Percentiles rank a stretch among this genome's conserved stretches.
These are phyloP conservation scores for Acephala macrosclerotiorum DNA, from an alignment of 2,329 filamentous ascomycete genomes.

Conservation along the genomic window DNA sequence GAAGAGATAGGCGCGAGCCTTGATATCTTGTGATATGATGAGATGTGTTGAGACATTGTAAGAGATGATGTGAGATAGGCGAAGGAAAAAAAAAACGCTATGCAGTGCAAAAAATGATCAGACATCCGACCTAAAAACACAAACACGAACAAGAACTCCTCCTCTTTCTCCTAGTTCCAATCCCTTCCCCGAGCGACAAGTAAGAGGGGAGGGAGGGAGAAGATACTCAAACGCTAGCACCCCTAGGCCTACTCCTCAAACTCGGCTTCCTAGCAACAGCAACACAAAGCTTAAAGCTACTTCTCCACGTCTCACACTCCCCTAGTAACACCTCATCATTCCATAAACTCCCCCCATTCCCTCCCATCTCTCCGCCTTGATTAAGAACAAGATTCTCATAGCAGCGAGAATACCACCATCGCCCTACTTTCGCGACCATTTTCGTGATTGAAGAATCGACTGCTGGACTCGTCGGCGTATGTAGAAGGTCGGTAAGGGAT, in stretches of 20 bases:
- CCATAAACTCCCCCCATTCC: conserved; percentile 73
- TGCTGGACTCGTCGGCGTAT: conserved; percentile 65
- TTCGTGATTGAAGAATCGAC: conserved; percentile 89
- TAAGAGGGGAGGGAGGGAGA: conserved; percentile 2
- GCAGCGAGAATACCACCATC: conserved; percentile 96
- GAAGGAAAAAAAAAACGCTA: conserved; percentile 7
- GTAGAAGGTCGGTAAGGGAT: conserved; percentile 75
- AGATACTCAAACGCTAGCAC: conserved; percentile 38
- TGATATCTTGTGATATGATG: conserved; percentile 14
- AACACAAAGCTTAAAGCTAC: conserved; percentile 89
- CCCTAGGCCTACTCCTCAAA: conserved; percentile 36
- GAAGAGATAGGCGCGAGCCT: conserved; percentile 6
- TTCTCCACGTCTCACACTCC: conserved; percentile 87
- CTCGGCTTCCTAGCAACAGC: conserved; percentile 67
- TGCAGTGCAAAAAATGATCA: conserved; percentile 10
- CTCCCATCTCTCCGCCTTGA: too few species aligned
- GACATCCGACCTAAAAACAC: not conserved
- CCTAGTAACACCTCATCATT: conserved; percentile 74
- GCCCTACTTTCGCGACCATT: conserved; percentile 88
- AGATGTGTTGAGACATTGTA: not conserved
- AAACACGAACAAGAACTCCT: not conserved
- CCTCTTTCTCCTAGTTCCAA: not conserved
- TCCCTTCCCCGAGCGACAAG: not conserved
- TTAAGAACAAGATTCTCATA: conserved; percentile 79
- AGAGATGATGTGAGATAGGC: conserved; percentile 1